Base-by-base conservation (phyloP, 2,329 filamentous ascomycete genomes). In the Pyrenophora tritici-repentis region DNA sequence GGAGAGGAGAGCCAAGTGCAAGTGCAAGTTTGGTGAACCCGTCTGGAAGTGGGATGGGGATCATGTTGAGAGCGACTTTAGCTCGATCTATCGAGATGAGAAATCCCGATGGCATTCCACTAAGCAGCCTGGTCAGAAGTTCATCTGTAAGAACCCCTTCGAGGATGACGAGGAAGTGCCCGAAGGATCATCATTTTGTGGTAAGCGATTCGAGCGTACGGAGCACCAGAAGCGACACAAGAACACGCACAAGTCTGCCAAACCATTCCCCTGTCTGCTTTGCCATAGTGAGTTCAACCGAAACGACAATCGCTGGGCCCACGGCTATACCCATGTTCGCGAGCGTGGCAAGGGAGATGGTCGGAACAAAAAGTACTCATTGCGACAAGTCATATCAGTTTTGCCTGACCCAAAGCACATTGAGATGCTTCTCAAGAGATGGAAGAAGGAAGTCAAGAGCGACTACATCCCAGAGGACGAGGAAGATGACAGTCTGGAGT, bases 301-400 rank as follows among this genome's bases (percentile, higher is more conserved):
- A 22, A 66, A 69, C 49, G 71, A 74, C 58, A 74, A 74, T 49
- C 67, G 62, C 48, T 63, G 61, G 49, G 67, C 61, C n/a, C 71
- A 74, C 48, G 61, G 63, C 37, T 60, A 52, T 33, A 72, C 70
- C 6, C 70, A 73, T 31, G 59, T 68, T 18, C 50, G 39, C 36
- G 56, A 52, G 14, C 63, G 63, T 14, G 63, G 62, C 9, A 29
- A 29, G 16, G 65, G 67, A 50, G 69, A 64, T 40, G 59, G 56
- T 18, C 66, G 67, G 17, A 70, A 70, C 22, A 32, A 43, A 13
- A 66, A 65, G 48, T 47, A 57, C 8, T 53, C 65, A 2, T 56
- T 70, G 18, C 20, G 37, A 1, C 62, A 67, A 39, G 61, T 70
- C 4, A 55, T 67, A 17, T 58, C 58, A 20, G 56, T 52, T 20